Conservation (phyloP, 2,329 filamentous ascomycete species). For the Ophiocordyceps unilateralis region DNA sequence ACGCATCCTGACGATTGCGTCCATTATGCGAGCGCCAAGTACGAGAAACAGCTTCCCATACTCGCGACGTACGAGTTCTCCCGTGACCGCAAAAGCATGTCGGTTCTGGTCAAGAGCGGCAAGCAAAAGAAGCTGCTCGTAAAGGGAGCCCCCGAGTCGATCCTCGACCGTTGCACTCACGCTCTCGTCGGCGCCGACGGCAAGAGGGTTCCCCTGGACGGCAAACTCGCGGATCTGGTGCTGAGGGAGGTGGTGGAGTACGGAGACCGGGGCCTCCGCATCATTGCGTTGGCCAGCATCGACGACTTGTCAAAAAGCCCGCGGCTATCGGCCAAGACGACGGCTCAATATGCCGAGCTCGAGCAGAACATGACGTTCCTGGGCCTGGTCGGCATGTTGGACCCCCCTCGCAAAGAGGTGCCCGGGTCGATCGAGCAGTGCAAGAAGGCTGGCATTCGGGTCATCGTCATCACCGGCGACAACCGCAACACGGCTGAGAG, state of each 20-base stretch:
- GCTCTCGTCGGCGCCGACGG: constrained; percentile 62
- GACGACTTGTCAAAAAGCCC: constrained; percentile 57
- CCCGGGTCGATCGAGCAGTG: constrained; percentile 73
- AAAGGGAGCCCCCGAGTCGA: constrained; percentile 89
- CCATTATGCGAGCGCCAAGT: constrained; percentile 69
- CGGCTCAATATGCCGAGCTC: constrained; percentile 66
- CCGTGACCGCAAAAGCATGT: constrained; percentile 97
- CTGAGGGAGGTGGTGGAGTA: constrained; percentile 73
- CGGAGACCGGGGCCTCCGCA: constrained; percentile 79
- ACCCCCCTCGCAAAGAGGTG: constrained; percentile 88
- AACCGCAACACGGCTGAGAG: constrained; percentile 96
- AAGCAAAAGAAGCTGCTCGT: constrained; percentile 68
- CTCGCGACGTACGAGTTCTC: constrained; percentile 93
- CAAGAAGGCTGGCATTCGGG: constrained; percentile 81
- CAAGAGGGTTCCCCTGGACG: constrained; percentile 55
- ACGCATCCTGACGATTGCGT: constrained; percentile 44
- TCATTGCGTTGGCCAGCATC: constrained; percentile 80
- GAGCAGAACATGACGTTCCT: constrained; percentile 92
- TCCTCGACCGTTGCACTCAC: constrained; percentile 82
- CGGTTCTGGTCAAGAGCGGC: constrained; percentile 64
- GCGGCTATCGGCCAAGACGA: constrained; percentile 63
- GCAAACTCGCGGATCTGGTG: constrained; percentile 52
- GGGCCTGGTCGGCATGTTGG: constrained; percentile 88
- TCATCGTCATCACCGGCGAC: constrained; percentile 96
- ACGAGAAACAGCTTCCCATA: constrained; percentile 57